phyloP scores from a whole-genome alignment of 1,139 yeast species.

The Nakaseomyces nivariensis region DNA sequence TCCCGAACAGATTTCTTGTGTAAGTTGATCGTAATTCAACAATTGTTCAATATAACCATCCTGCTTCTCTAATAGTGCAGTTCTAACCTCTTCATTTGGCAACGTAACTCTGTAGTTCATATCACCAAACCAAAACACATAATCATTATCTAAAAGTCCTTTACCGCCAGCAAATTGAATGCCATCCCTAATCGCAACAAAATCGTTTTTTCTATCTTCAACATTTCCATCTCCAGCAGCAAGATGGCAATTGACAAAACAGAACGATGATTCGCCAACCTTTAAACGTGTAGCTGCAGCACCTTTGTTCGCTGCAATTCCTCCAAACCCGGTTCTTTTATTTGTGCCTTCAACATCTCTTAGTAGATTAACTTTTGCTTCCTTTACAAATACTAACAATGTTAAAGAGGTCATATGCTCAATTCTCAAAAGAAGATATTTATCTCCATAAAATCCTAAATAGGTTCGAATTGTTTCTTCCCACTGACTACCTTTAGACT shows the following conservation, averaged over 20 bases:
- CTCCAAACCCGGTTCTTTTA: conserved; percentile 91
- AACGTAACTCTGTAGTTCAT: conserved; percentile 74
- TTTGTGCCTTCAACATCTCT: conserved; percentile 64
- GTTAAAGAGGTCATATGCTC: conserved; percentile 86
- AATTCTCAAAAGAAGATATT: conserved; percentile 62
- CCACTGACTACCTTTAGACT: conserved; percentile 55
- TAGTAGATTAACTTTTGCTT: conserved; percentile 43
- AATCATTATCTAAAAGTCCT: conserved; percentile 61
- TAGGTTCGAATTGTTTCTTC: conserved; percentile 47
- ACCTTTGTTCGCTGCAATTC: conserved; percentile 93
- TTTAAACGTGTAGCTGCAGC: conserved; percentile 79
- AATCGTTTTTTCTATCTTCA: conserved; percentile 78
- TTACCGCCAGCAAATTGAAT: conserved; percentile 42
- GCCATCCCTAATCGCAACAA: conserved; percentile 45
- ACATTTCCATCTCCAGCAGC: conserved; percentile 82
- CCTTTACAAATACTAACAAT: conserved; percentile 54
- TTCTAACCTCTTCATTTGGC: conserved; percentile 58
- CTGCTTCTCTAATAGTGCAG: conserved; percentile 32
- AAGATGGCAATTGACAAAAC: conserved; percentile 77
- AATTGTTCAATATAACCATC: conserved; percentile 43
- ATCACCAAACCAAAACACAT: conserved; percentile 89
- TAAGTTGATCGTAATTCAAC: conserved; percentile 67
- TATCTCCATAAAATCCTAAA: conserved; percentile 38
- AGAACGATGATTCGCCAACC: conserved; percentile 62
- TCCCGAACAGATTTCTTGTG: conserved; percentile 59